These are phyloP conservation scores for Cardamine resedifolia DNA, from an alignment of 345 rosid genomes.

Conservation along the genomic window DNA sequence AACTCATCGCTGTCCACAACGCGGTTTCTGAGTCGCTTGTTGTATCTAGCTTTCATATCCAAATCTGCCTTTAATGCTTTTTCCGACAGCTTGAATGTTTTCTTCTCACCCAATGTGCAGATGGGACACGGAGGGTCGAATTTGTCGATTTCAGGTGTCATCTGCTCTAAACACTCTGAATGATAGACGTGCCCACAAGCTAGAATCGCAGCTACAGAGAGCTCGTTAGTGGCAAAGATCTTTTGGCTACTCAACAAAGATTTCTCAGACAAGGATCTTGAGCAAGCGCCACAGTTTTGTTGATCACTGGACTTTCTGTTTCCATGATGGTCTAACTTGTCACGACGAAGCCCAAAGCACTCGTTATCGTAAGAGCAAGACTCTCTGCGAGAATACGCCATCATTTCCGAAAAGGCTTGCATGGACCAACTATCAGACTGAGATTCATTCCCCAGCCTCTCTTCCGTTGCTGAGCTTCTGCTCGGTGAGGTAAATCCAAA, in stretches of 20 bases:
- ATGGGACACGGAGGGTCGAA: conserved; percentile 87
- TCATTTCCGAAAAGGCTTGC: conserved; percentile 76
- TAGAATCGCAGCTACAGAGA: conserved; percentile 68
- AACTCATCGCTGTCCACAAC: conserved; percentile 58
- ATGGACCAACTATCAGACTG: conserved; percentile 79
- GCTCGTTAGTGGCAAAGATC: conserved; percentile 59
- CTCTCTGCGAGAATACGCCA: conserved; percentile 63
- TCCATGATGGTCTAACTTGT: conserved; percentile 46
- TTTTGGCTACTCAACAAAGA: conserved; percentile 75
- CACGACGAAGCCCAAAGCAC: conserved; percentile 42
- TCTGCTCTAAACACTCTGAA: conserved; percentile 87
- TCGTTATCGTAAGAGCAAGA: conserved; percentile 68
- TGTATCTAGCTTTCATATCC: conserved; percentile 58
- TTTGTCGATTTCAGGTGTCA: conserved; percentile 73
- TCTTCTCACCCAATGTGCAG: conserved; percentile 82
- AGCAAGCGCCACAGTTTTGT: conserved; percentile 84
- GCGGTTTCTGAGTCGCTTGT: conserved; percentile 62
- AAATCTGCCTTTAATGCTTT: conserved; percentile 71
- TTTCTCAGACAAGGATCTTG: conserved; percentile 62
- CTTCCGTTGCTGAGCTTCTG: conserved; percentile 30
- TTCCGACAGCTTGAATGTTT: conserved; percentile 65
- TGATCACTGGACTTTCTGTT: conserved; percentile 48
- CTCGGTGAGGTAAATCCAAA: conserved; percentile 33
- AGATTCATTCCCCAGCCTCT: conserved; percentile 46
- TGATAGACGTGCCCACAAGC: conserved; percentile 88